Conservation (phyloP, 768 basidiomycete species). For the Auricularia sp. region DNA sequence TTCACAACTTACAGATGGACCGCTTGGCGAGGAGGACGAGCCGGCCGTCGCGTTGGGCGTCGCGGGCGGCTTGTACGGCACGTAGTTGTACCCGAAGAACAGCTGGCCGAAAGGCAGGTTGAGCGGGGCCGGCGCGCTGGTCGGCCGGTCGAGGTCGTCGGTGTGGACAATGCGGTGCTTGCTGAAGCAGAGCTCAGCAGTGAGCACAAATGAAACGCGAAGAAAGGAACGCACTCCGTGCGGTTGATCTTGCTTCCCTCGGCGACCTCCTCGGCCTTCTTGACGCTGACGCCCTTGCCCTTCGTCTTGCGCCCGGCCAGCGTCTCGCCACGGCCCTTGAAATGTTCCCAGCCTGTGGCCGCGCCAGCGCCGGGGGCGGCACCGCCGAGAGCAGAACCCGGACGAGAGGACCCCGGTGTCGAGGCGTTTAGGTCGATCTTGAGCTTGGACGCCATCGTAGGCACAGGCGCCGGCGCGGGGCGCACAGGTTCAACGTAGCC, state of each 20-base stretch:
- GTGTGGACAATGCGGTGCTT: conserved; percentile 62
- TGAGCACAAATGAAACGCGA: conserved; percentile 7
- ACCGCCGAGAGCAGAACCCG: conserved; percentile 60
- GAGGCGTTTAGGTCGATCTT: conserved; percentile 86
- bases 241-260: conserved; percentile 80
- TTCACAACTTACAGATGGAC: conserved; percentile 22
- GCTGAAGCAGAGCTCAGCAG: conserved; percentile 41
- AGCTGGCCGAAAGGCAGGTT: conserved; percentile 87
- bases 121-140: conserved; percentile 79
- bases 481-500: conserved; percentile 87
- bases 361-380: conserved; percentile 32
- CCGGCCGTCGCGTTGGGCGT: conserved; percentile 20
- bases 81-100: conserved; percentile 90
- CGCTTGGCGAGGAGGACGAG: conserved; percentile 13
- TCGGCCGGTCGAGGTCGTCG: conserved; percentile 58
- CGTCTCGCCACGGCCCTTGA: conserved; percentile 92
- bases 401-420: conserved; percentile 78
- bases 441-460: conserved; percentile 94
- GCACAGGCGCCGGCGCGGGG: conserved; percentile 64
- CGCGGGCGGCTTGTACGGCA: conserved; percentile 41
- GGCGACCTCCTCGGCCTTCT: conserved; percentile 69
- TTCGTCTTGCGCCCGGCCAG: conserved; percentile 86
- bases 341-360: conserved; percentile 84
- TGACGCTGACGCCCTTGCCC: conserved; percentile 82
- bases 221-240: conserved; percentile 59